Evolutionary conservation across 2,329 filamentous ascomycete genomes (phyloP).

Genomic region (Cladosporium sp.): DNA sequence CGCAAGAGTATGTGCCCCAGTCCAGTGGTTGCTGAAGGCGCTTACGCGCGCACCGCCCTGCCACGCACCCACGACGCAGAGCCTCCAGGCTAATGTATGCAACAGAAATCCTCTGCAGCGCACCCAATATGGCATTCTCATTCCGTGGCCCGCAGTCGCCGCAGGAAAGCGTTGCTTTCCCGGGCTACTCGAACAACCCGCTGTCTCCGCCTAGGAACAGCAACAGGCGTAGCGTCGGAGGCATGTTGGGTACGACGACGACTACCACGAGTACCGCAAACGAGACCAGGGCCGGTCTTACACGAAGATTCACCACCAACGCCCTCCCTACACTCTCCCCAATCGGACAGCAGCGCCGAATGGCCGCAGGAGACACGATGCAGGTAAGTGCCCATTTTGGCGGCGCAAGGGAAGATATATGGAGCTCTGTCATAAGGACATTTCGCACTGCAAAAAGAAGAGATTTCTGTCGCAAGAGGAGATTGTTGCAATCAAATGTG

Average conservation of each 20-base stretch:
- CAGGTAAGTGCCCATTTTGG: constrained; percentile 26
- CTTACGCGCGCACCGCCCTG: constrained; percentile 1
- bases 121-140: constrained; percentile 55
- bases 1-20: constrained; percentile 8
- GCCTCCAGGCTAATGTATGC: not conserved
- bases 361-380: constrained; percentile 46
- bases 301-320: constrained; percentile 88
- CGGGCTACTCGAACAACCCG: constrained; percentile 51
- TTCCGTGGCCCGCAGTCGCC: constrained; percentile 71
- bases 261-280: constrained; percentile 35
- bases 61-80: not conserved
- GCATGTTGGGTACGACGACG: constrained; percentile 16
- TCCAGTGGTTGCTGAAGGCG: not conserved
- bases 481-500: no score
- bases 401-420: not conserved
- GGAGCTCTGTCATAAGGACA: not conserved
- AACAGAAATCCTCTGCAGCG: not conserved
- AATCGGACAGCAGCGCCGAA: constrained; percentile 52
- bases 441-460: not conserved
- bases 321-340: constrained; percentile 69
- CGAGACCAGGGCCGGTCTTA: constrained; percentile 73
- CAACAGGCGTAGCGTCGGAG: constrained; percentile 27
- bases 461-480: not conserved
- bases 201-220: constrained; percentile 41
- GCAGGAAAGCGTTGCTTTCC: constrained; percentile 70